Conservation (phyloP, 2,329 filamentous ascomycete species). For the Paecilomyces variotii region DNA sequence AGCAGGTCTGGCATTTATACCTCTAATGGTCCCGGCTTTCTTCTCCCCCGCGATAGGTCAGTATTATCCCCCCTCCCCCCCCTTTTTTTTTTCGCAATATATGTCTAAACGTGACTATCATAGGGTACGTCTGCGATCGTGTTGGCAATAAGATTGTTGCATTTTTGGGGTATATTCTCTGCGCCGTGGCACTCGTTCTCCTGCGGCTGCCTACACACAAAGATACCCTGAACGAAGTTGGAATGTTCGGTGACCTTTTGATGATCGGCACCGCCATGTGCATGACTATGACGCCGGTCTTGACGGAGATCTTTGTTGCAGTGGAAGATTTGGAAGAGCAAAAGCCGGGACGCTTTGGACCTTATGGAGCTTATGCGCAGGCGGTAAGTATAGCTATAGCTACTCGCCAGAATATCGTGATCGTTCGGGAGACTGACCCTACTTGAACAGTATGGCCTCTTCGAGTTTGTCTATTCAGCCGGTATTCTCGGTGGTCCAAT, state of each 20-base stretch:
- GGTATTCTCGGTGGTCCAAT: neutral
- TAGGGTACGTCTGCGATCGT: neutral
- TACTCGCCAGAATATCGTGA: neutral
- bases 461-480: neutral
- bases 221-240: neutral
- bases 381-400: neutral
- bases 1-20: neutral
- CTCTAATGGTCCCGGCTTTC: neutral
- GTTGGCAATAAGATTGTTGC: neutral
- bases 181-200: neutral
- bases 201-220: neutral
- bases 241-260: neutral
- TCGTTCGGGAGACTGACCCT: neutral
- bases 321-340: neutral
- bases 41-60: neutral
- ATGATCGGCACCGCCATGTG: neutral
- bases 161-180: neutral
- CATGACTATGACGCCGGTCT: neutral
- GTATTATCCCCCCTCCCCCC: neutral
- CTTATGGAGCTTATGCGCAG: neutral
- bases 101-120: neutral
- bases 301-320: neutral
- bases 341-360: neutral
- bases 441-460: neutral
- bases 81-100: neutral